These are phyloP conservation scores for Suhomyces sp. DNA, from an alignment of 805 yeast species.

Conservation along the genomic window DNA sequence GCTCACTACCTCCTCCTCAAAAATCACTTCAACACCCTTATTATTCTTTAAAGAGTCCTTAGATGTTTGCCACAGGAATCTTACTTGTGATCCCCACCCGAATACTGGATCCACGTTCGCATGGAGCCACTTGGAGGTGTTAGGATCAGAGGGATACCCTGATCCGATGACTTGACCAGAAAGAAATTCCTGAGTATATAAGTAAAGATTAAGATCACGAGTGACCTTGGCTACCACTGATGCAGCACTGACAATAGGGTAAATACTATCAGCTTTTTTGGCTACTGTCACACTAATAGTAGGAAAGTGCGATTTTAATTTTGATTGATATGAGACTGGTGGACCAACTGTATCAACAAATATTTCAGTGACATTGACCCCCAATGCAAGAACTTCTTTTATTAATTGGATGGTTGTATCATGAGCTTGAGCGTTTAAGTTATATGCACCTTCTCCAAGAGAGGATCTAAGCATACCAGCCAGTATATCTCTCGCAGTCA, in stretches of 20 bases:
- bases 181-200: slow-evolving; percentile 28
- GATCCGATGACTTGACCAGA: slow-evolving; percentile 61
- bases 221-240: slow-evolving; percentile 96
- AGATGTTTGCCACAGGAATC: slow-evolving; percentile 96
- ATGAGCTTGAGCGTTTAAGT: slow-evolving; percentile 94
- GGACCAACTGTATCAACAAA: slow-evolving; percentile 98
- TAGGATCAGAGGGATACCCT: slow-evolving; percentile 94
- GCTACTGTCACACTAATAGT: slow-evolving; percentile 72
- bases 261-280: slow-evolving; percentile 91
- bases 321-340: slow-evolving; percentile 77
- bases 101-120: slow-evolving; percentile 63
- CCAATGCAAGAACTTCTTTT: slow-evolving; percentile 56
- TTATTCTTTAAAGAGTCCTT: slow-evolving; percentile 62
- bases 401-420: slow-evolving; percentile 86
- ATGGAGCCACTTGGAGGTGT: slow-evolving; percentile 75
- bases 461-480: slow-evolving; percentile 77
- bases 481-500: slow-evolving; percentile 86
- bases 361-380: slow-evolving; percentile 66
- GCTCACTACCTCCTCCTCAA: slow-evolving; percentile 49
- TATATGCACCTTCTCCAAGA: slow-evolving; percentile 53
- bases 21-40: slow-evolving; percentile 55
- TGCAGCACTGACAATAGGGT: slow-evolving; percentile 91
- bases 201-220: slow-evolving; percentile 63
- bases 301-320: slow-evolving; percentile 71
- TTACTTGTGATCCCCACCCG: slow-evolving; percentile 81